phyloP scores from a whole-genome alignment of 208 protist species.

The Histomonas meleagridis region DNA sequence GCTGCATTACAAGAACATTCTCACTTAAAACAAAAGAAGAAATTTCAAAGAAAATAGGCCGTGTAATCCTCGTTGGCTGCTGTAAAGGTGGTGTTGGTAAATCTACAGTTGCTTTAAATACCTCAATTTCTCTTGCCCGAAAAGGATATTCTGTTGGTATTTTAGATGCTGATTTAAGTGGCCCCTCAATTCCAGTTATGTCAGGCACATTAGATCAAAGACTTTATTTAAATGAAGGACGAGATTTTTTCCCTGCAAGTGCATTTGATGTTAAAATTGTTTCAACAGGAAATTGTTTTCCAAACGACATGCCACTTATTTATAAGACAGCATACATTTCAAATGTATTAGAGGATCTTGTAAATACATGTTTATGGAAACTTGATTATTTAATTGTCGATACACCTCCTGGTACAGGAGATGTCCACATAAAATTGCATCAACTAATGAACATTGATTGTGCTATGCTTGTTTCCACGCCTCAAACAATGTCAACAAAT shows the following conservation, averaged over 20 bases:
- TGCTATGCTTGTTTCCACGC: neutral
- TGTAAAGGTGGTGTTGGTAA: constrained; percentile 50
- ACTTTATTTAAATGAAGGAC: neutral
- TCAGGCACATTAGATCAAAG: neutral
- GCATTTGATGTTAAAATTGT: neutral
- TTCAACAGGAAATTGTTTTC: neutral
- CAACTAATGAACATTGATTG: constrained; percentile 40
- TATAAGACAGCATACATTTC: neutral
- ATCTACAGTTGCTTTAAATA: constrained; percentile 47
- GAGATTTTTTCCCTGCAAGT: neutral
- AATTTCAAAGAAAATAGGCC: too few relatives aligned
- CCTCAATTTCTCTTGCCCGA: constrained; percentile 39
- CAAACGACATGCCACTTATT: neutral
- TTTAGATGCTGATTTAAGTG: constrained; percentile 48
- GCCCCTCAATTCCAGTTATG: constrained; percentile 45
- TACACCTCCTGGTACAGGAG: constrained; percentile 54
- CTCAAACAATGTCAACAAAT: neutral
- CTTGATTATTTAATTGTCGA: constrained; percentile 55
- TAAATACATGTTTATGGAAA: constrained; percentile 45
- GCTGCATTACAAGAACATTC: too few relatives aligned
- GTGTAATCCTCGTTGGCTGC: neutral
- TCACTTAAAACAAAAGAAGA: too few relatives aligned
- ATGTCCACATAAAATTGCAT: constrained; percentile 51
- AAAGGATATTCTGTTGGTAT: constrained; percentile 43
- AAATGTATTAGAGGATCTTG: constrained; percentile 37